Evolutionary conservation across 306 rosid species (phyloP), one percentile per base, ranked within the genome.

Genomic region (Fagus crenata): DNA sequence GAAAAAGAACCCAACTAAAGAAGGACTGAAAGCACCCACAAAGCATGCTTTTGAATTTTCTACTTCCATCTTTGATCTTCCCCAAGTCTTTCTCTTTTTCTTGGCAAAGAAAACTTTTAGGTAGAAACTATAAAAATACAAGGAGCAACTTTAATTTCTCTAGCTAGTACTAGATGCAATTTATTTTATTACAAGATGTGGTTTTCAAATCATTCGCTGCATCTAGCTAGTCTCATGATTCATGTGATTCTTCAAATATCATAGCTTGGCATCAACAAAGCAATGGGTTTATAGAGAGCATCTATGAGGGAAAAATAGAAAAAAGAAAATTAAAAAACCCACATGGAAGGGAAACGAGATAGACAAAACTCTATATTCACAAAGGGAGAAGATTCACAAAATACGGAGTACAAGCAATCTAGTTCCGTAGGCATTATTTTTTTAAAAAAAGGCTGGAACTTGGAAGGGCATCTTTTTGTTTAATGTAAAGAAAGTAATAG

Each of bases 381-480:
- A 68, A 64, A 36, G 35, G 59, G 70, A 36, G 35, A 9, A 75
- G 76, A 85, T 79, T 74, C 82, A 71, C 73, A 72, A 77, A 81
- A 78, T 59, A 71, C 76, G 83, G 81, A 79, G 75, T 77, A 54
- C 39, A 74, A 28, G 63, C 85, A 84, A 83, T 49, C 58, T 71
- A 77, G 70, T 77, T 79, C 82, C 51, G 31, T 78, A 75, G 86
- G 82, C 76, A 74, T 78, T 87, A 83, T 74, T 83, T 82, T 77
- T 22, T 22, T 22, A 22, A 22, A 22, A 80, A 51, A 15, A 36
- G 61, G 33, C 41, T 75, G 28, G 28, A 22, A 22, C 28, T 22
- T 81, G 71, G 75, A 74, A 72, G 69, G 90, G 90, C 88, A 86
- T 87, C 89, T 86, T 82, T 74, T 71, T 11, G 28, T 22, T 22